These are phyloP conservation scores for Moricandia moricandioides DNA, from an alignment of 345 rosid genomes.

Conservation along the genomic window DNA sequence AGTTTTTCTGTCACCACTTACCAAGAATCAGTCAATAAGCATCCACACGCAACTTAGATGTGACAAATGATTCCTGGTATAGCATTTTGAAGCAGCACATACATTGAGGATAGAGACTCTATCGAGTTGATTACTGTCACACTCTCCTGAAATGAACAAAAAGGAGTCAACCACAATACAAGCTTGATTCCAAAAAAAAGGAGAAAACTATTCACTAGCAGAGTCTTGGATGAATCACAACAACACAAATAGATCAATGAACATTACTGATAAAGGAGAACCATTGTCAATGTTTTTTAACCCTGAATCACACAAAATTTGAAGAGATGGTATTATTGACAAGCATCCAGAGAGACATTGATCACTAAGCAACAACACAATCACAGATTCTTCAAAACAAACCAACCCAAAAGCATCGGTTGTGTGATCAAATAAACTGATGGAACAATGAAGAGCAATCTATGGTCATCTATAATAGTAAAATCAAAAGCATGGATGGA, in stretches of 20 bases:
- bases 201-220: not conserved
- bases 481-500: not conserved
- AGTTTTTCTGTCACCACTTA: no score
- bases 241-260: not conserved
- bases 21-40: no score
- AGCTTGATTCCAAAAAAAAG: not conserved
- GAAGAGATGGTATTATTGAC: no score
- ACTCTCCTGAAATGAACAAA: constrained; percentile 41
- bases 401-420: not conserved
- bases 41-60: no score
- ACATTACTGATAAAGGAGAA: not conserved
- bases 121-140: constrained; percentile 41
- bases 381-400: not conserved
- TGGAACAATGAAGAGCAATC: not conserved
- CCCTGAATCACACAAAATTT: not conserved
- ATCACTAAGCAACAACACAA: not conserved
- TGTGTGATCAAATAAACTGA: not conserved
- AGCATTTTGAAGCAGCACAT: constrained; percentile 29
- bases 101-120: constrained; percentile 38
- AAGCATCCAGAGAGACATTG: not conserved
- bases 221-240: not conserved
- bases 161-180: not conserved
- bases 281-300: not conserved
- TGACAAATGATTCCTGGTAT: constrained; percentile 42
- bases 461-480: not conserved